Percentiles rank a stretch among this genome's conserved stretches.
phyloP scores from a whole-genome alignment of 176 grass and related monocot genomes.

The Aegilops tauschii region DNA sequence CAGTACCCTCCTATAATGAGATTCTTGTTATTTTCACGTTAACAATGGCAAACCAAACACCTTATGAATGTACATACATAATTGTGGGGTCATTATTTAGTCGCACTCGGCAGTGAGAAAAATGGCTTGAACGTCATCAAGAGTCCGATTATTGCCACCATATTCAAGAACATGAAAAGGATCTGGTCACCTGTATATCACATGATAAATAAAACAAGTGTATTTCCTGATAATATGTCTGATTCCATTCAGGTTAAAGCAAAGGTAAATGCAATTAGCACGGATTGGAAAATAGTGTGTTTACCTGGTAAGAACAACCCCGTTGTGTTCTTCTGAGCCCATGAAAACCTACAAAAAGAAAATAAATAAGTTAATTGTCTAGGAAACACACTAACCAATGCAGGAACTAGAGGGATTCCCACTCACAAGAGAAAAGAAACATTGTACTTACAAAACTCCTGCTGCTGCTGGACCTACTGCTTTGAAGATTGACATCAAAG shows the following conservation, averaged over 20 bases:
- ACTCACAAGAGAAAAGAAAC: background rate
- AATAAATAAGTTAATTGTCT: background rate
- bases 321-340: conserved; percentile 51
- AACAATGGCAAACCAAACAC: background rate
- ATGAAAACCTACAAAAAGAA: conserved; percentile 42
- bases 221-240: background rate
- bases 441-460: conserved; percentile 48
- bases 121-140: conserved; percentile 48
- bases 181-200: conserved; percentile 52
- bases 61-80: background rate
- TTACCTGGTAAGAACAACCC: conserved; percentile 49
- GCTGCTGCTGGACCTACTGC: conserved; percentile 57
- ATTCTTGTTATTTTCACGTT: background rate
- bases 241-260: background rate
- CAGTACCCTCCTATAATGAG: background rate
- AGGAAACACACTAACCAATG: background rate
- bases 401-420: background rate
- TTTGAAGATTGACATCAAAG: conserved; percentile 61
- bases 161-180: conserved; percentile 51
- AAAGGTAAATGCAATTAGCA: background rate
- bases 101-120: conserved; percentile 18
- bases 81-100: background rate
- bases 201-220: background rate
- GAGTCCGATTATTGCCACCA: conserved; percentile 42
- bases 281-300: background rate